phyloP scores from a whole-genome alignment of 306 rosid genomes.

The Vigna angularis region DNA sequence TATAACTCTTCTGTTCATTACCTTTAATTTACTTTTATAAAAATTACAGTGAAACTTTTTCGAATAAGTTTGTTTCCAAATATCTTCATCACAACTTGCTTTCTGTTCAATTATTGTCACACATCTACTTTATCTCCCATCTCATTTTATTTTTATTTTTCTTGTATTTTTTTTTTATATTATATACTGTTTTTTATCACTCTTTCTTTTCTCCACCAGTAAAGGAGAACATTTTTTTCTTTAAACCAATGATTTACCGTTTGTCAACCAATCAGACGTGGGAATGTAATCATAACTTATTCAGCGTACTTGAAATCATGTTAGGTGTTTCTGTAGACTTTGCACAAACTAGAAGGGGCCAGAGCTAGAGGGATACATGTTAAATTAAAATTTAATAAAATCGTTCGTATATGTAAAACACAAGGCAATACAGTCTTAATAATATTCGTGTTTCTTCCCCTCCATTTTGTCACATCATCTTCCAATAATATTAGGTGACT shows the following conservation, averaged over 20 bases:
- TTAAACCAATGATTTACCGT: background rate
- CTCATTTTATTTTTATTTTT: background rate
- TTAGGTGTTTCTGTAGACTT: background rate
- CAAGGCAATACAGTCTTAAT: background rate
- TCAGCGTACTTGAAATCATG: background rate
- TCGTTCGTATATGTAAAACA: background rate
- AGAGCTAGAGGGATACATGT: background rate
- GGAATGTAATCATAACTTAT: background rate
- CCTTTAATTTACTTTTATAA: background rate
- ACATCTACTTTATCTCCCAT: background rate
- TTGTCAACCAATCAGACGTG: background rate
- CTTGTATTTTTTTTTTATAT: background rate
- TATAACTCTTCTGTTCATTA: background rate
- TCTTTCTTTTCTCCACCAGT: background rate
- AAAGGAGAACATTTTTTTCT: background rate
- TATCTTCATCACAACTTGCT: background rate
- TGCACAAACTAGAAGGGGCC: background rate
- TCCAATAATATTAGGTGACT: background rate
- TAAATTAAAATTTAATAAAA: background rate
- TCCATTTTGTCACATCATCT: background rate
- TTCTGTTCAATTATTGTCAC: background rate
- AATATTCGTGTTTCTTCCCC: background rate
- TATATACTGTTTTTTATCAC: background rate
- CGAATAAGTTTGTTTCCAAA: background rate
- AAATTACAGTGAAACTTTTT: background rate